These are phyloP conservation scores for Barnettozyma hawaiiensis DNA, from an alignment of 1,139 yeast species.

Conservation along the genomic window DNA sequence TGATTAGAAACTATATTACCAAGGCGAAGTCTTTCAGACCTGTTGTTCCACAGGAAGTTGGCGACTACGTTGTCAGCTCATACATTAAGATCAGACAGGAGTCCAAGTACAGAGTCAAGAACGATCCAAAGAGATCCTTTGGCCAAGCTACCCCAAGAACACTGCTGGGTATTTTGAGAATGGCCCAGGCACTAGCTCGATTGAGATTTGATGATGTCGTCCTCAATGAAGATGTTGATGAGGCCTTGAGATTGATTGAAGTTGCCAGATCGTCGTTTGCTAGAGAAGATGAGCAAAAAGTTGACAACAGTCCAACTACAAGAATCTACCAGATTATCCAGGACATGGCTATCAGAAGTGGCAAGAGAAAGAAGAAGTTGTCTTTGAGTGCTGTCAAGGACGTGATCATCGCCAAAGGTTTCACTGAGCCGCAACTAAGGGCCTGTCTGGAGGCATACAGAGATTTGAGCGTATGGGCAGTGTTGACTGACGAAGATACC, in stretches of 20 bases:
- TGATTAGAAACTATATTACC: conserved; percentile 84
- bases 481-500: conserved; percentile 50
- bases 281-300: conserved; percentile 43
- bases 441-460: conserved; percentile 74
- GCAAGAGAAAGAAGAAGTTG: conserved; percentile 39
- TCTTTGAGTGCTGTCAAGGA: conserved; percentile 57
- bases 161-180: conserved; percentile 79
- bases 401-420: conserved; percentile 78
- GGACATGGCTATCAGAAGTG: conserved; percentile 43
- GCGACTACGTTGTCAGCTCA: conserved; percentile 80
- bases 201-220: conserved; percentile 75
- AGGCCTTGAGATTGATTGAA: conserved; percentile 80
- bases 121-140: conserved; percentile 64
- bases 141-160: conserved; percentile 96
- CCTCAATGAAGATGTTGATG: conserved; percentile 81
- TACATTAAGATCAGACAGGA: conserved; percentile 93
- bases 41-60: conserved; percentile 77
- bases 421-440: conserved; percentile 70
- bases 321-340: conserved; percentile 45
- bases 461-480: conserved; percentile 71
- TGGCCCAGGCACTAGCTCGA: conserved; percentile 93
- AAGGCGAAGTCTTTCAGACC: conserved; percentile 86
- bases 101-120: conserved; percentile 63
- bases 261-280: conserved; percentile 82
- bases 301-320: conserved; percentile 51